Evolutionary conservation across 2,329 filamentous ascomycete genomes (phyloP).

Genomic region (Cytospora piceae): DNA sequence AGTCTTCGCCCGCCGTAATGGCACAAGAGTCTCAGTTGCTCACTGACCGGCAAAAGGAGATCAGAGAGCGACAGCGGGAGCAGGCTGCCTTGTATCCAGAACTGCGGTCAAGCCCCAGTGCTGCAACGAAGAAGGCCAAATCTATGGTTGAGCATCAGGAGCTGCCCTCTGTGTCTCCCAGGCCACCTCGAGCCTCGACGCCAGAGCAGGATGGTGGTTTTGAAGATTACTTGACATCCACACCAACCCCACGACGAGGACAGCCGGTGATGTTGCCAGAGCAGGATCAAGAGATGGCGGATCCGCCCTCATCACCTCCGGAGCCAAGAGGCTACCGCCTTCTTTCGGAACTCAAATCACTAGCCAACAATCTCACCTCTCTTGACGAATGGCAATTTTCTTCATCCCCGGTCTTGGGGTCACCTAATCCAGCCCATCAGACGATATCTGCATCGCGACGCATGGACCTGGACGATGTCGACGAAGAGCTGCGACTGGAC

Average conservation of each 20-base stretch:
- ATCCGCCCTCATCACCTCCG: conserved; percentile 63
- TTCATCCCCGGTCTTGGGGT: conserved; percentile 60
- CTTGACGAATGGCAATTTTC: conserved; percentile 56
- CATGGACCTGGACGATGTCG: conserved; percentile 32
- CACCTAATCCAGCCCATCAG: conserved; percentile 47
- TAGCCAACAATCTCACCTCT: conserved; percentile 47
- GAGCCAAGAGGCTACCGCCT: conserved; percentile 57
- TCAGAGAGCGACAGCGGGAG: conserved; percentile 72
- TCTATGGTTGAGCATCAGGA: conserved; percentile 4
- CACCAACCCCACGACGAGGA: conserved; percentile 63
- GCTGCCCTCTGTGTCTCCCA: conserved; percentile 6
- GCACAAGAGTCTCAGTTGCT: conserved; percentile 70
- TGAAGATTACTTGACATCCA: conserved; percentile 60
- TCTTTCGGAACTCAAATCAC: conserved; percentile 55
- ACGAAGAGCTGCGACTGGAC: conserved; percentile 31
- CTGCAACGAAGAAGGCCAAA: conserved; percentile 20
- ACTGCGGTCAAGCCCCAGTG: conserved; percentile 59
- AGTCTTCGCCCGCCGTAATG: conserved; percentile 57
- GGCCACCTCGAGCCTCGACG: conserved; percentile 43
- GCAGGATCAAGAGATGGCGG: conserved; percentile 51
- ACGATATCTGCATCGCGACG: conserved; percentile 32
- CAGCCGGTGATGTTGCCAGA: conserved; percentile 52
- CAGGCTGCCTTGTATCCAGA: conserved; percentile 69
- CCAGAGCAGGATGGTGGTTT: conserved; percentile 51
- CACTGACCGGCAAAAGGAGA: conserved; percentile 79